phyloP scores from a whole-genome alignment of 306 rosid genomes.

The Malus fusca region DNA sequence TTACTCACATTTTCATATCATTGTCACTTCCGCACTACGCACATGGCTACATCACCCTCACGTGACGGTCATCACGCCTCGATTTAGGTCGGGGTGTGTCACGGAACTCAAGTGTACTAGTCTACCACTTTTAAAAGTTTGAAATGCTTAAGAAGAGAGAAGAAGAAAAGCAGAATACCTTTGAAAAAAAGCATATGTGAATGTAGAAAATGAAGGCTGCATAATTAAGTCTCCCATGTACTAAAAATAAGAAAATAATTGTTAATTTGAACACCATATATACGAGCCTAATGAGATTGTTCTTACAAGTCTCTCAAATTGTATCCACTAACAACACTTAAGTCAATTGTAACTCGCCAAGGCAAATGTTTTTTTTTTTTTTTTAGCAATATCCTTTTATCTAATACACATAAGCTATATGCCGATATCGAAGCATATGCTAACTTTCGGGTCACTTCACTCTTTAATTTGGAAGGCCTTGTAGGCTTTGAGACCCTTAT shows the following conservation, averaged over 20 bases:
- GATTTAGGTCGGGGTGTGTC: too few relatives aligned
- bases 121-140: background rate
- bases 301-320: background rate
- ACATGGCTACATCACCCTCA: too few relatives aligned
- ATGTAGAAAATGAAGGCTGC: conserved; percentile 1
- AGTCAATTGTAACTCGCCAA: background rate
- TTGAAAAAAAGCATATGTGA: background rate
- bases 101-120: background rate
- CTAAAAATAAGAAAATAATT: background rate
- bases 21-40: too few relatives aligned
- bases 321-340: too few relatives aligned
- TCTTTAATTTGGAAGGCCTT: conserved; percentile 37
- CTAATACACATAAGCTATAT: too few relatives aligned
- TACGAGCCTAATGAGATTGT: background rate
- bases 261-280: background rate
- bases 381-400: background rate
- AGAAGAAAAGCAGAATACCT: background rate
- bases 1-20: too few relatives aligned
- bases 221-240: background rate
- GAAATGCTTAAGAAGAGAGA: background rate
- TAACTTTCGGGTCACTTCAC: conserved; percentile 6
- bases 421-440: background rate
- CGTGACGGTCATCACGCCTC: too few relatives aligned
- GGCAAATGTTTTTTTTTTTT: too few relatives aligned
- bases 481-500: conserved; percentile 23